These are phyloP conservation scores for Phytopythium chamaehyphon DNA, from an alignment of 352 stramenopile genomes.

Conservation along the genomic window DNA sequence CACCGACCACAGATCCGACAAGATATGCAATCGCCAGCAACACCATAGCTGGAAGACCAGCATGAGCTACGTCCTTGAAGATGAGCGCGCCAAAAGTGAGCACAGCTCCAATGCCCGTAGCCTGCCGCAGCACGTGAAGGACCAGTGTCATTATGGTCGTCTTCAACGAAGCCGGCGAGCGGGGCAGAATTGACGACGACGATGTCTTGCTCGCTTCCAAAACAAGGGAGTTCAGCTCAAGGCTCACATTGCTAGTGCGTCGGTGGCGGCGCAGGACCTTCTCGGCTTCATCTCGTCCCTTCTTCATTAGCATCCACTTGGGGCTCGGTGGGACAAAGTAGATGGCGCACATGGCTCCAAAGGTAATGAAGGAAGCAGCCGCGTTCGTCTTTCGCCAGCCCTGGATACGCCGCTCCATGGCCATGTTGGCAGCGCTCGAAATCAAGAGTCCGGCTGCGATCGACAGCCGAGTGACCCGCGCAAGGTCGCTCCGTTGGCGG, in stretches of 20 bases:
- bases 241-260: conserved; percentile 2
- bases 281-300: conserved; percentile 8
- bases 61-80: conserved; percentile 29
- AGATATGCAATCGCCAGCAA: conserved; percentile 24
- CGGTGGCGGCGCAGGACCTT: conserved; percentile 5
- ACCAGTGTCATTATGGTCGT: conserved; percentile 20
- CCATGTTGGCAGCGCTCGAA: conserved; percentile 15
- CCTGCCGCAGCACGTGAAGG: conserved; percentile 17
- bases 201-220: conserved; percentile 3
- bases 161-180: conserved; percentile 14
- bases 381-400: conserved; percentile 19
- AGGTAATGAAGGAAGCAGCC: background rate
- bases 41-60: conserved; percentile 19
- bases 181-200: conserved; percentile 11
- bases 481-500: conserved; percentile 7
- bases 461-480: conserved; percentile 19
- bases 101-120: conserved; percentile 22
- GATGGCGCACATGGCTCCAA: conserved; percentile 9
- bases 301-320: conserved; percentile 5
- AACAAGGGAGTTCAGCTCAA: background rate
- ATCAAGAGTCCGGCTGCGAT: conserved; percentile 15
- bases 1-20: conserved; percentile 17
- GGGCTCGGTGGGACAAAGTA: conserved; percentile 13
- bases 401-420: conserved; percentile 9
- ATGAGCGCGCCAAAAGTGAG: conserved; percentile 24